Evolutionary conservation across 495 filamentous ascomycete genomes (phyloP).

Genomic region (Aspergillus indologenus): DNA sequence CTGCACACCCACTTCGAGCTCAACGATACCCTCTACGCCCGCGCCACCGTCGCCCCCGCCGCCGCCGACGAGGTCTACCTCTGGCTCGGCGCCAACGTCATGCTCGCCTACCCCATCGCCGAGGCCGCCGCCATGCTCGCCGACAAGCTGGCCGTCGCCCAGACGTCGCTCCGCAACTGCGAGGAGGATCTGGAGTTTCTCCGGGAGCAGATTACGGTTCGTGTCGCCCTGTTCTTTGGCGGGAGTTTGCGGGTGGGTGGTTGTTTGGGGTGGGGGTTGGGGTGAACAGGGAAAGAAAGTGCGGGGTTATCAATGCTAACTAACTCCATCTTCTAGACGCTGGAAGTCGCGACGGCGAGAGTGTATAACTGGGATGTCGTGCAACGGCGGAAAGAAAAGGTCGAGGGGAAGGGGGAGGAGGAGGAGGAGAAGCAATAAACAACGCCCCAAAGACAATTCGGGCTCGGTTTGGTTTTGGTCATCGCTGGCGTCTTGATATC

Average conservation of each 20-base stretch:
- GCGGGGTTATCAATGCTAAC: too few relatives aligned
- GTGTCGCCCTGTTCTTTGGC: slow-evolving; percentile 20
- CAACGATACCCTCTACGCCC: slow-evolving; percentile 93
- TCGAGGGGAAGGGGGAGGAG: slow-evolving; percentile 54
- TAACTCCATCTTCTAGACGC: slow-evolving; percentile 57
- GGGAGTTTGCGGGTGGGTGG: neutral
- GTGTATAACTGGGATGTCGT: slow-evolving; percentile 99
- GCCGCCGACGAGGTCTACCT: slow-evolving; percentile 94
- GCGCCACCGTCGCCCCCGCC: slow-evolving; percentile 71
- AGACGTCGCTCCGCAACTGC: slow-evolving; percentile 73
- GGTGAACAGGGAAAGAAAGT: neutral
- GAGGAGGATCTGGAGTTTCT: slow-evolving; percentile 97
- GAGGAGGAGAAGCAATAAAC: slow-evolving; percentile 18
- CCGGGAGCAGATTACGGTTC: slow-evolving; percentile 92
- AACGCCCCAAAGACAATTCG: too few relatives aligned
- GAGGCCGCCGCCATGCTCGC: slow-evolving; percentile 80
- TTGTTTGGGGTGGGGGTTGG: neutral
- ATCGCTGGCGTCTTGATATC: neutral
- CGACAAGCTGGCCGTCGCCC: slow-evolving; percentile 75
- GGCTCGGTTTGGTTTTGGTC: neutral
- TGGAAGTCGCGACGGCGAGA: slow-evolving; percentile 92
- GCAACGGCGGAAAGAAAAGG: slow-evolving; percentile 87
- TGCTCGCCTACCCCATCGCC: slow-evolving; percentile 87
- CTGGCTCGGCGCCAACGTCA: slow-evolving; percentile 97
- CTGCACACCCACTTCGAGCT: slow-evolving; percentile 93